Percentiles rank a stretch among this genome's conserved stretches.
Evolutionary conservation across 768 basidiomycete species (phyloP).

Genomic region (Leccinum ochraceum): DNA sequence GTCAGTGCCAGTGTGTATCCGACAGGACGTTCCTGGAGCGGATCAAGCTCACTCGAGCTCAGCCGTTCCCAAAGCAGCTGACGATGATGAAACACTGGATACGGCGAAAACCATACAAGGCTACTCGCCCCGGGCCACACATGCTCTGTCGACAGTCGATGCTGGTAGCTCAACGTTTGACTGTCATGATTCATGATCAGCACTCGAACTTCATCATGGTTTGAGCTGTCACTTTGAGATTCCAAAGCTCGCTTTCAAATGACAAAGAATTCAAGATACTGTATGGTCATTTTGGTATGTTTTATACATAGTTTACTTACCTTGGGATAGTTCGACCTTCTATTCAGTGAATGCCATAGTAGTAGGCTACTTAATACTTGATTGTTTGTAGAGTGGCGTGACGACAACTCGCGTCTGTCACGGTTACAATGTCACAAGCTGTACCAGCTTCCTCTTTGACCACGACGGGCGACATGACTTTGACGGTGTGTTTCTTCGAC

Average conservation of each 20-base stretch:
- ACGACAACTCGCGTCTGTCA: conserved; percentile 26
- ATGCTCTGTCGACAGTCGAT: no score
- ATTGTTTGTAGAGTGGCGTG: conserved; percentile 2
- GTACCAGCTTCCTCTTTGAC: conserved; percentile 21
- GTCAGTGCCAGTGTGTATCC: no score
- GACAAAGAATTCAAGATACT: no score
- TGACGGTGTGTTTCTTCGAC: conserved; percentile 20
- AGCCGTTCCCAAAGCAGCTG: neutral
- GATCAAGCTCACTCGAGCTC: neutral
- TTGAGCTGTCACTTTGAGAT: no score
- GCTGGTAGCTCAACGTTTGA: neutral
- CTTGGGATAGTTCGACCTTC: neutral
- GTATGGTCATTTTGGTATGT: neutral
- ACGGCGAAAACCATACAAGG: neutral
- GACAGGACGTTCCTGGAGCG: neutral
- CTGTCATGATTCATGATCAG: neutral
- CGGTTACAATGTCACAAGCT: conserved; percentile 18
- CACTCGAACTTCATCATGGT: no score
- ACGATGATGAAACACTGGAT: neutral
- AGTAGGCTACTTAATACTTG: no score
- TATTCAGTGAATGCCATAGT: neutral
- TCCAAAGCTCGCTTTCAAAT: neutral
- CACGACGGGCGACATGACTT: conserved; percentile 24
- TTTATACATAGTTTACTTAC: no score
- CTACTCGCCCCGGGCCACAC: neutral